phyloP scores from a whole-genome alignment of 306 rosid genomes.

The Cucumis cinereus region DNA sequence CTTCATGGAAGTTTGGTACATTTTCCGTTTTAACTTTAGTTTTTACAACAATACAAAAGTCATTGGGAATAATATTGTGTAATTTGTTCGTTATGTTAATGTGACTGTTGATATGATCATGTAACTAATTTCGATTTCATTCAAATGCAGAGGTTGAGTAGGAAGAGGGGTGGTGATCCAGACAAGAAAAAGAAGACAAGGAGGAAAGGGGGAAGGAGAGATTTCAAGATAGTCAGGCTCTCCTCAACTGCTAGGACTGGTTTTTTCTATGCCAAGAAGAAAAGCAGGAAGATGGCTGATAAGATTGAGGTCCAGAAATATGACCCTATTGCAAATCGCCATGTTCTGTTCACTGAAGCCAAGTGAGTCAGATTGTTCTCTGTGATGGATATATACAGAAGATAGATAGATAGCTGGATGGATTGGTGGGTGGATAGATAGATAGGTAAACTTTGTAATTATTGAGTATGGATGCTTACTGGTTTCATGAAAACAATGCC shows the following conservation, averaged over 20 bases:
- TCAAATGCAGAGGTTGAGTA: constrained; percentile 7
- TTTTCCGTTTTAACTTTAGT: not conserved
- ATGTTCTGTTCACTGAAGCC: constrained; percentile 83
- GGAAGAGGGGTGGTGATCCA: constrained; percentile 11
- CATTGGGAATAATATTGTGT: not conserved
- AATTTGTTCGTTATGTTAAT: not conserved
- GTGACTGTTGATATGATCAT: not conserved
- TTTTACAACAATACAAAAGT: not conserved
- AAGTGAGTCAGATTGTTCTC: constrained; percentile 13
- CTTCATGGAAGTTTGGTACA: not conserved
- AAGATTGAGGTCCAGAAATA: constrained; percentile 77
- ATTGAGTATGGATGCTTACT: not conserved
- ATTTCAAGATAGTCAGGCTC: constrained; percentile 56
- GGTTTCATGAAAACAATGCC: not conserved
- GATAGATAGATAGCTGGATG: not conserved
- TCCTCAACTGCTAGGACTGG: constrained; percentile 91
- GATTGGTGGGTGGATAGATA: not conserved
- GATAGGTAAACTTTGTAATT: not conserved
- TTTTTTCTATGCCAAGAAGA: constrained; percentile 85
- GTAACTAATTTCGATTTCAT: not conserved
- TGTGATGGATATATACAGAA: not conserved
- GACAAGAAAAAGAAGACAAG: constrained; percentile 50
- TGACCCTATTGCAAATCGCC: constrained; percentile 84
- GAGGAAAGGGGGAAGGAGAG: constrained; percentile 42
- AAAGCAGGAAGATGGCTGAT: constrained; percentile 56